phyloP scores from a whole-genome alignment of 2,329 filamentous ascomycete species.

The Pseudocercospora fijiensis region DNA sequence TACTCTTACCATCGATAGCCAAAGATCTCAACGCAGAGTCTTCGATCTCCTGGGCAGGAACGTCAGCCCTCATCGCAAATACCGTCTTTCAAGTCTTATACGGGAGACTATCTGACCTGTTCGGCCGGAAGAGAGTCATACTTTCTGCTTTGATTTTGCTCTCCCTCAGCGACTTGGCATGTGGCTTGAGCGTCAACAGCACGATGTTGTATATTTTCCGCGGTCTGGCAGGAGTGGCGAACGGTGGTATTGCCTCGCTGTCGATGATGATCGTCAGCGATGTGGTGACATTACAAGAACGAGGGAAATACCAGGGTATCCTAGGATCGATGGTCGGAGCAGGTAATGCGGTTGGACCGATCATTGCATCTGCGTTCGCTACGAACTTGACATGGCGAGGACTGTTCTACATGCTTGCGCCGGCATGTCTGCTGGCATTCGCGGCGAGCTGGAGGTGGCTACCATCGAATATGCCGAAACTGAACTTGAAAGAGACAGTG shows the following conservation, averaged over 20 bases:
- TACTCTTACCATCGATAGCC: slow-evolving; percentile 41
- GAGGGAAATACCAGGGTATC: slow-evolving; percentile 53
- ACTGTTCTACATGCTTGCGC: slow-evolving; percentile 54
- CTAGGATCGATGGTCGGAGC: slow-evolving; percentile 47
- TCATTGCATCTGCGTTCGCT: slow-evolving; percentile 50
- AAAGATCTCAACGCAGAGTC: slow-evolving; percentile 40
- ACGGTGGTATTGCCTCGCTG: slow-evolving; percentile 60
- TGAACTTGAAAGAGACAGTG: slow-evolving; percentile 50
- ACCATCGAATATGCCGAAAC: slow-evolving; percentile 52
- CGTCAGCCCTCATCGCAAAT: slow-evolving; percentile 55
- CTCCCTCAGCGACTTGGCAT: slow-evolving; percentile 58
- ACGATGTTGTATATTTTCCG: slow-evolving; percentile 63
- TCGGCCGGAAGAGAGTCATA: slow-evolving; percentile 56
- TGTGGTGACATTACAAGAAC: slow-evolving; percentile 58
- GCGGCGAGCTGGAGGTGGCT: slow-evolving; percentile 53
- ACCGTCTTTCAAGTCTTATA: slow-evolving; percentile 66
- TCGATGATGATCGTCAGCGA: slow-evolving; percentile 64
- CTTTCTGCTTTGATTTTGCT: slow-evolving; percentile 55
- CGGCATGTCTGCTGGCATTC: slow-evolving; percentile 51
- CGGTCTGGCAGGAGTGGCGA: slow-evolving; percentile 60
- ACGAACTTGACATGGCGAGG: slow-evolving; percentile 46
- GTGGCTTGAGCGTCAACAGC: slow-evolving; percentile 56
- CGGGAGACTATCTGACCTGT: slow-evolving; percentile 46
- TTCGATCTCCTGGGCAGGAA: slow-evolving; percentile 59
- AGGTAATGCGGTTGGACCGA: slow-evolving; percentile 50